Evolutionary conservation across 225 moss, liverwort and hornwort species (phyloP), one percentile per base, ranked within the genome.

Genomic region (Physcomitrium patens): DNA sequence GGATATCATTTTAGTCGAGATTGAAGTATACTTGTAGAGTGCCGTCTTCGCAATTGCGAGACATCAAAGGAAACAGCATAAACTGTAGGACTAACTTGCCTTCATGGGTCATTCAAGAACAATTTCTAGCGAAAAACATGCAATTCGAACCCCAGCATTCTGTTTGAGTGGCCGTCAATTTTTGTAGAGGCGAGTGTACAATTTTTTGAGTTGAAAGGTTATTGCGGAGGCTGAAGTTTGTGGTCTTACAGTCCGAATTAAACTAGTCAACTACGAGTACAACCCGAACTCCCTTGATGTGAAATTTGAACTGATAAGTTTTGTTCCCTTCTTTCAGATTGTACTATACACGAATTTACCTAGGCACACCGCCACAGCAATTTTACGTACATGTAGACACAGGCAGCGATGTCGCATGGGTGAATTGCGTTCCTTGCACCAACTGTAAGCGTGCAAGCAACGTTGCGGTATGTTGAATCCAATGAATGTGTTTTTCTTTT

Each of bases 351-450:
- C 62, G 78, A 66, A 85, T 96, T 65, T 37, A 65, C 31, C 70
- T 96, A 43, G 96, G 96, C 42, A 86, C 89, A 18, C 96, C 96
- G 57, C 51, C 86, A 7, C 77, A 81, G 54, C 51, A 71, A 5
- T 96, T 81, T 57, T 87, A 75, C 69, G 94, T 96, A 70, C 96
- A 94, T 84, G 85, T 96, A 57, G 96, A 96, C 65, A 91, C 96
- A 49, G 96, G 96, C 49, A 96, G 96, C 73, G 90, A 96, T 82
- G 71, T 92, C 9, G 19, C 91, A 44, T 96, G 96, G 96, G 57
- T 96, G n/a, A 87, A 92, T 57, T 96, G 96, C 77, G 46, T 63
- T 5, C 92, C 96, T 70, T 96, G 96, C 69, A 13, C 65, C 2
- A 58, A 63, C 27, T 96, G 96, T 58, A 90, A 79, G 24, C 63